Conservation (phyloP, 257 asterid species). For the Solanum pinnatisectum region DNA sequence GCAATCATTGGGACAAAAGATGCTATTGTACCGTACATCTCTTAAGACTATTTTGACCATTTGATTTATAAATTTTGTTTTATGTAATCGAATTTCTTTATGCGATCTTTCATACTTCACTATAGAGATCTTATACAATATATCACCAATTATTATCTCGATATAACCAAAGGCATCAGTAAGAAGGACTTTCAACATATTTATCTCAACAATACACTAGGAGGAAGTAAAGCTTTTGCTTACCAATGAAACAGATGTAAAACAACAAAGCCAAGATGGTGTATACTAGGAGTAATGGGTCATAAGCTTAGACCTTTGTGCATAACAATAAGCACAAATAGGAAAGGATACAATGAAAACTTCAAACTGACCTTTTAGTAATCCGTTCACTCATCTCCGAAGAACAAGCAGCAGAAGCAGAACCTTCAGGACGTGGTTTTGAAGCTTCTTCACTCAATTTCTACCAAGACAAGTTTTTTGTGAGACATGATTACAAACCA, state of each 20-base stretch:
- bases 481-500: constrained; percentile 15
- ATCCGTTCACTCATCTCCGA: constrained; percentile 32
- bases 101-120: not conserved
- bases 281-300: not conserved
- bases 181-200: not conserved
- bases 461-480: constrained; percentile 29
- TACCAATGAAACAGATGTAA: not conserved
- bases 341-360: not conserved
- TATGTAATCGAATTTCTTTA: not conserved
- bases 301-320: not conserved
- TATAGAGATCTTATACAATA: not conserved
- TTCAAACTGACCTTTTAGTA: constrained; percentile 29
- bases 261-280: not conserved
- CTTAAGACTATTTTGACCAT: not conserved
- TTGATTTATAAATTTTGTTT: not conserved
- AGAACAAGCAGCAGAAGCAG: constrained; percentile 40
- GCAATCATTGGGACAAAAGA: not conserved
- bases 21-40: not conserved
- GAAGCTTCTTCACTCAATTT: constrained; percentile 58
- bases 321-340: not conserved
- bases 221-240: not conserved
- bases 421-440: constrained; percentile 32
- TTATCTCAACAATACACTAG: not conserved
- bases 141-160: not conserved
- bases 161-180: not conserved